Percentiles rank a stretch among this genome's conserved stretches.
Evolutionary conservation across 495 filamentous ascomycete species (phyloP).

Genomic region (Xylaria curta): DNA sequence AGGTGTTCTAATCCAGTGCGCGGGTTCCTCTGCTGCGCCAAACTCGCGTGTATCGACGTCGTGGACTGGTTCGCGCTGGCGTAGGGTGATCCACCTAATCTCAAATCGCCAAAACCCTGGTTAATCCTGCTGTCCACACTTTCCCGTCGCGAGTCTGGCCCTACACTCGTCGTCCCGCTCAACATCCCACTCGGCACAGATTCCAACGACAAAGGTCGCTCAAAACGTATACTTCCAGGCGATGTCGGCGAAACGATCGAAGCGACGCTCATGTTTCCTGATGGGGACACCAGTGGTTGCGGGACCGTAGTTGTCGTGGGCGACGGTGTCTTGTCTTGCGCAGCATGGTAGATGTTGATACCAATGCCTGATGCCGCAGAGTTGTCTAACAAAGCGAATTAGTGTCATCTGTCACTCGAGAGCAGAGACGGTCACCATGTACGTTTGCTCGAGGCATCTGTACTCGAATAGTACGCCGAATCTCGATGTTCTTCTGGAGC

Average conservation of each 20-base stretch:
- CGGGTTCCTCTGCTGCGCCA: conserved; percentile 60
- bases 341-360: conserved; percentile 52
- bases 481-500: conserved; percentile 58
- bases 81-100: conserved; percentile 72
- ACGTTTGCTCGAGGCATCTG: conserved; percentile 64
- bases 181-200: conserved; percentile 35
- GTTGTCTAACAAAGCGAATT: conserved; percentile 48
- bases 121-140: conserved; percentile 81
- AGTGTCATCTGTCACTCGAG: conserved; percentile 11
- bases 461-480: conserved; percentile 61
- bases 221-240: conserved; percentile 49
- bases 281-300: conserved; percentile 54
- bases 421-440: conserved; percentile 31
- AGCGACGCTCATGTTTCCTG: conserved; percentile 61
- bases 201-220: conserved; percentile 55
- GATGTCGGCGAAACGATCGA: conserved; percentile 63
- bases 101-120: conserved; percentile 70
- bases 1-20: conserved; percentile 50
- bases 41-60: conserved; percentile 66
- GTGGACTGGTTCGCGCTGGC: conserved; percentile 79
- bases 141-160: conserved; percentile 66
- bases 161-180: conserved; percentile 33
- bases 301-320: conserved; percentile 51
- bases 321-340: conserved; percentile 60
- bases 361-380: conserved; percentile 56